Evolutionary conservation across 1,139 yeast species (phyloP), one percentile per base, ranked within the genome.

Genomic region (Groenewaldozyma sp.): DNA sequence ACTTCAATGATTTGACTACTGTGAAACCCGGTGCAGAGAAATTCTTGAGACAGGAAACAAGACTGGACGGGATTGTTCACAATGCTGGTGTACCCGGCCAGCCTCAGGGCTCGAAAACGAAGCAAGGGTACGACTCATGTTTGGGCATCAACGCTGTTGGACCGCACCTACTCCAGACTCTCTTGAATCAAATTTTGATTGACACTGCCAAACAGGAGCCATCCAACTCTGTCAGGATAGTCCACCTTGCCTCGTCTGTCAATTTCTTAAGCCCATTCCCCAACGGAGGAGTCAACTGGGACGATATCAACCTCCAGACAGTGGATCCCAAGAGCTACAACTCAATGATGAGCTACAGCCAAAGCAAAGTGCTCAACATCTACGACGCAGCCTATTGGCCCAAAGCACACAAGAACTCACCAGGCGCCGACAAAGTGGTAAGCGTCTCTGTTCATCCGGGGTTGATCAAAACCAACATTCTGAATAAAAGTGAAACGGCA

Each of bases 61-160:
- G 38, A 26, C 48, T 59, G 26, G 36, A 62, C 39, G 59, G 63
- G 24, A 46, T 62, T 24, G 39, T 59, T 18, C 62, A 60, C 48
- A 60, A 60, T 38, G 63, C 66, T 1, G 77, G 79, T 31, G 66
- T 73, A 7, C 11, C 26, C 7, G 52, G 55, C 6, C 70, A 71
- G 3, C 65, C 66, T 9, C 47, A 45, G 13, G 65, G 63, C 3
- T 50, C 64, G 2, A 47, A 50, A 11, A 64, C 75, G 2, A 53
- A 49, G 17, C 76, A 72, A 51, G 75, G 73, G n/a, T 63, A 61
- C 43, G 78, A 75, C 42, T 52, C 61, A 32, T 74, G 71, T 50
- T 59, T 72, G 38, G 78, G 77, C 4, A 65, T 70, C 26, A 75
- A 76, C 48, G 70, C 60, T 10, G 45, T 74, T 39, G 81, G 74